Evolutionary conservation across 805 yeast genomes (phyloP), one percentile per base, ranked within the genome.

Genomic region (Wickerhamiella shivajii): DNA sequence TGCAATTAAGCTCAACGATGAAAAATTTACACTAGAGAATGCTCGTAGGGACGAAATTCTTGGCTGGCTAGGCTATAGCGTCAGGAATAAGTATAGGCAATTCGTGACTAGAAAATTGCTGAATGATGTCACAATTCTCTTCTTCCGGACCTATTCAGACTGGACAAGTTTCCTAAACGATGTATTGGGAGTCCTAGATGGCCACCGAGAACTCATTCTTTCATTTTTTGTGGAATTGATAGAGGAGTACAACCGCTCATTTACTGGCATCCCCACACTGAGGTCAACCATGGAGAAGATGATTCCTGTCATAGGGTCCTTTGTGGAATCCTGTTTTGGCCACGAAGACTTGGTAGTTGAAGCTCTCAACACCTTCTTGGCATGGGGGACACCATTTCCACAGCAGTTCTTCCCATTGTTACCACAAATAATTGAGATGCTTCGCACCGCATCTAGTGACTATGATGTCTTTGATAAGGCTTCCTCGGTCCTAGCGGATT

Each of bases 21-120:
- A 40, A 14, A 23, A 18, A 5, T 13, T 24, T 25, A 39, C 6
- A 38, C 39, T 18, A 9, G 38, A 22, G 6, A 28, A 8, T 0
- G 23, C 27, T 3, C 25, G 37, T 11, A 24, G 35, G 20, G 12
- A 23, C 12, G 46, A 40, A 15, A 36, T 53, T 17, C 33, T 53
- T 10, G 25, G 16, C 13, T 46, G 47, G 39, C 39, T 48, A 18
- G 33, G 39, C 9, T 15, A 11, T 11, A 40, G 45, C 12, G 31
- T 33, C 13, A 24, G 21, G 4, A 22, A 25, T 9, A 18, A 27
- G 15, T 39, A 34, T 9, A 27, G 38, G 17, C 37, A 54, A 33
- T 59, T 74, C 43, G 67, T 76, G n/a, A 52, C 70, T 16, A 65
- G 61, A 38, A 78, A 78, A 45, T 49, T 77, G 33, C 51, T 77